These are phyloP conservation scores for Tricholoma hemisulphureum DNA, from an alignment of 768 basidiomycete genomes.

Conservation along the genomic window DNA sequence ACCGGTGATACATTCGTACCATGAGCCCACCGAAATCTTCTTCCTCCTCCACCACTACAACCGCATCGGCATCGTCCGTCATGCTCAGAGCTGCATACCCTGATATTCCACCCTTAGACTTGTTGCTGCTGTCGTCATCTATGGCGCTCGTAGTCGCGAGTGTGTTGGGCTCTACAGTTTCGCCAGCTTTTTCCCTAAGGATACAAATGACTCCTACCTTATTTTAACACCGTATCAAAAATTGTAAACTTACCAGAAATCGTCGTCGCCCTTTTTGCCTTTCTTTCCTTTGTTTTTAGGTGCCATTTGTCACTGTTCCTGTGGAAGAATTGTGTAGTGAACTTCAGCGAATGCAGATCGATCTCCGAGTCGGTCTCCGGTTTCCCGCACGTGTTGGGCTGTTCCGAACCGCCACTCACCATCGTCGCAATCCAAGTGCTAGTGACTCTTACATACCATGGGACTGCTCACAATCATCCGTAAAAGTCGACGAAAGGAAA, in stretches of 20 bases:
- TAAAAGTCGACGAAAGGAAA: conserved; percentile 93
- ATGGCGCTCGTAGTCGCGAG: conserved; percentile 39
- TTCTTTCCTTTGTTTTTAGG: conserved; percentile 84
- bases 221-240: conserved; percentile 11
- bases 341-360: neutral
- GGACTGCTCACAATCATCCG: conserved; percentile 96
- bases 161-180: conserved; percentile 47
- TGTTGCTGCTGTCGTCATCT: conserved; percentile 33
- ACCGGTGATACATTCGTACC: conserved; percentile 41
- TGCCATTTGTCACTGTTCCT: conserved; percentile 39
- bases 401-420: neutral
- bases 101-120: conserved; percentile 42
- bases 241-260: conserved; percentile 64
- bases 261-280: conserved; percentile 77
- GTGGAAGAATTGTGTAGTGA: neutral
- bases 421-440: neutral
- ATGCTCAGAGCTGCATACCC: conserved; percentile 50
- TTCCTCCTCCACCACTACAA: conserved; percentile 53
- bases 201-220: conserved; percentile 17
- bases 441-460: conserved; percentile 43
- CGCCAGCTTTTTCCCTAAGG: conserved; percentile 64
- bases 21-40: conserved; percentile 75
- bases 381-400: neutral
- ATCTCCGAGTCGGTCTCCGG: conserved; percentile 2
- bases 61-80: conserved; percentile 39